A percentile compares a stretch with the other conserved stretches of the same genome.
These are phyloP conservation scores for Trichophyton mentagrophytes DNA, from an alignment of 2,329 filamentous ascomycete species.

Conservation along the genomic window DNA sequence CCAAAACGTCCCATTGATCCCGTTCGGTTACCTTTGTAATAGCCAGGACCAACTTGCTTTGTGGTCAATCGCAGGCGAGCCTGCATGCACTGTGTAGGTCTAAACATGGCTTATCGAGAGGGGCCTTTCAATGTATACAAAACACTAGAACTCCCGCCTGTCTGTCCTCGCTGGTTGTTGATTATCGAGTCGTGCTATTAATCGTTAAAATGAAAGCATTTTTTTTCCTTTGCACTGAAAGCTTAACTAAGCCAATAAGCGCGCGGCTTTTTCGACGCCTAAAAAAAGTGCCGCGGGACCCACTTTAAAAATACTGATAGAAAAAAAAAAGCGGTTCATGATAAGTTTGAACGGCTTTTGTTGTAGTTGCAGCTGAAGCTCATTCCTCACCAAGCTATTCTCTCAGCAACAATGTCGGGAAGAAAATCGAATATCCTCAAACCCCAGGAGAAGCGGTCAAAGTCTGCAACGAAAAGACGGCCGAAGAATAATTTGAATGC, in stretches of 20 bases:
- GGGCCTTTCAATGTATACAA: not conserved
- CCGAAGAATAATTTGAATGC: conserved; percentile 44
- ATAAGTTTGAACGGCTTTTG: not conserved
- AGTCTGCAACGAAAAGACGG: conserved; percentile 38
- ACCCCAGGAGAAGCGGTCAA: conserved; percentile 25
- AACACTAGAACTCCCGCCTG: not conserved
- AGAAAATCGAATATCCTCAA: conserved; percentile 29
- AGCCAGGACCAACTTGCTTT: conserved; percentile 85
- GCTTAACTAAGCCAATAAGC: not conserved
- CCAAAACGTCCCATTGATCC: conserved; percentile 80
- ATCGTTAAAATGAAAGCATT: not conserved
- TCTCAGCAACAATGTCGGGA: conserved; percentile 27
- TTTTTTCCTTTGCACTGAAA: not conserved
- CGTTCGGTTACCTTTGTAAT: conserved; percentile 90
- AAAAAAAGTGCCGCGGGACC: not conserved
- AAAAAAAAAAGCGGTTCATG: not conserved
- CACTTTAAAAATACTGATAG: conserved; percentile 1
- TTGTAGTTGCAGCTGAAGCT: not conserved
- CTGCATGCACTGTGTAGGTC: conserved; percentile 42
- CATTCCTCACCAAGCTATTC: not conserved
- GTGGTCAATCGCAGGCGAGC: conserved; percentile 73
- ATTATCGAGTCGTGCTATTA: not conserved
- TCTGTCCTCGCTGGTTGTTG: not conserved
- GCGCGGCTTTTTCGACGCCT: not conserved
- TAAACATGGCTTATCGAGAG: conserved; percentile 26